Evolutionary conservation across 257 asterid species (phyloP).

Genomic region (Echites panduratus): DNA sequence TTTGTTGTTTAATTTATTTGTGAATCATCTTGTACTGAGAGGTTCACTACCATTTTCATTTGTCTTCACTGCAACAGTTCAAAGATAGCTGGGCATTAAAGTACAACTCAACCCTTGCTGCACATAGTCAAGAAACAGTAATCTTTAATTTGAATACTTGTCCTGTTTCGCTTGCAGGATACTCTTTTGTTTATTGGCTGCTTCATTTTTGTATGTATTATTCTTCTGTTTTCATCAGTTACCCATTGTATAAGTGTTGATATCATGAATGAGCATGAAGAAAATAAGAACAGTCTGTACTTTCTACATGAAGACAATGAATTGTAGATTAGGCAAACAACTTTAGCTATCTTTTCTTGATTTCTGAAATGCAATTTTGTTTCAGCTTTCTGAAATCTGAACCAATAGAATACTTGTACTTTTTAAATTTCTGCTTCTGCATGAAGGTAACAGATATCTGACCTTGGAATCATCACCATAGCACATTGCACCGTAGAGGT

Average conservation of each 20-base stretch:
- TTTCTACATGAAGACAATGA: not conserved
- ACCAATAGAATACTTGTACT: not conserved
- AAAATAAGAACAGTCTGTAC: not conserved
- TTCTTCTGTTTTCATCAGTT: not conserved
- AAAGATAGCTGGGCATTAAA: not conserved
- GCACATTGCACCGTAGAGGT: not conserved
- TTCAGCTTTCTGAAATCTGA: not conserved
- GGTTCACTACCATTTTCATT: not conserved
- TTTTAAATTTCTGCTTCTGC: not conserved
- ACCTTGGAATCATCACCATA: not conserved
- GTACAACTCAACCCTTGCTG: not conserved
- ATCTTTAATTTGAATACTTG: too few species aligned
- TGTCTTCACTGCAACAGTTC: not conserved
- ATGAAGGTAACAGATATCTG: not conserved
- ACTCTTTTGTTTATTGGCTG: not conserved
- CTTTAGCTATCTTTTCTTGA: not conserved
- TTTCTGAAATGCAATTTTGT: not conserved
- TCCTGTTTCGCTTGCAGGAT: not conserved
- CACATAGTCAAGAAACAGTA: not conserved
- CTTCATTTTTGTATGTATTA: not conserved
- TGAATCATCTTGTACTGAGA: too few species aligned
- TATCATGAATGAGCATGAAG: not conserved
- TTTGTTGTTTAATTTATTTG: too few species aligned
- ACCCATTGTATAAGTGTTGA: too few species aligned
- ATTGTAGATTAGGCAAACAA: not conserved